Evolutionary conservation across 129 eudicot genomes (phyloP).

Genomic region (Lactuca saligna): DNA sequence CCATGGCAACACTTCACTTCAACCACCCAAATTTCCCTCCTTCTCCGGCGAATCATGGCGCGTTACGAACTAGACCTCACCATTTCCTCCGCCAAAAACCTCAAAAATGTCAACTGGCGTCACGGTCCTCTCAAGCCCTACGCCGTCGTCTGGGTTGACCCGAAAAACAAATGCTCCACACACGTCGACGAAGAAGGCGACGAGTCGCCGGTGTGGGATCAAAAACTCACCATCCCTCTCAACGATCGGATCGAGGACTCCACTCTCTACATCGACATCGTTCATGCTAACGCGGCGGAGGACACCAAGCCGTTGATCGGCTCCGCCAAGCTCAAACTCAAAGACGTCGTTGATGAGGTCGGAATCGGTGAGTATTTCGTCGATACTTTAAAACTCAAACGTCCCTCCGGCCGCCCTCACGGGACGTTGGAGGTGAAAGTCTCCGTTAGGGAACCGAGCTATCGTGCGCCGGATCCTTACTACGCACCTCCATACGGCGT

Average conservation of each 20-base stretch:
- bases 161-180: slow-evolving; percentile 58
- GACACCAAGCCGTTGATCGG: slow-evolving; percentile 88
- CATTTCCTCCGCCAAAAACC: slow-evolving; percentile 63
- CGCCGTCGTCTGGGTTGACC: slow-evolving; percentile 86
- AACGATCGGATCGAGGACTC: slow-evolving; percentile 65
- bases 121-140: slow-evolving; percentile 77
- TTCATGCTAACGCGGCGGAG: slow-evolving; percentile 62
- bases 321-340: slow-evolving; percentile 60
- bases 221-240: slow-evolving; percentile 58
- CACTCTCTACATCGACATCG: slow-evolving; percentile 63
- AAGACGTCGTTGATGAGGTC: slow-evolving; percentile 55
- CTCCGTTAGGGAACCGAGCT: slow-evolving; percentile 46
- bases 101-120: slow-evolving; percentile 89
- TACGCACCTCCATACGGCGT: slow-evolving; percentile 53
- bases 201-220: slow-evolving; percentile 61
- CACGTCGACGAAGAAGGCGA: slow-evolving; percentile 63
- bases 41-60: slow-evolving; percentile 41
- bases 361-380: slow-evolving; percentile 42
- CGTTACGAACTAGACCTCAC: slow-evolving; percentile 68
- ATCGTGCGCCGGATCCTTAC: slow-evolving; percentile 64
- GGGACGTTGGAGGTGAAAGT: slow-evolving; percentile 57
- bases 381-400: slow-evolving; percentile 49
- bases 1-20: slow-evolving; percentile 15
- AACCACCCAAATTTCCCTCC: background rate
- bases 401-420: slow-evolving; percentile 95